Evolutionary conservation across 2,329 filamentous ascomycete genomes (phyloP).

Genomic region (Endothia cerciana): DNA sequence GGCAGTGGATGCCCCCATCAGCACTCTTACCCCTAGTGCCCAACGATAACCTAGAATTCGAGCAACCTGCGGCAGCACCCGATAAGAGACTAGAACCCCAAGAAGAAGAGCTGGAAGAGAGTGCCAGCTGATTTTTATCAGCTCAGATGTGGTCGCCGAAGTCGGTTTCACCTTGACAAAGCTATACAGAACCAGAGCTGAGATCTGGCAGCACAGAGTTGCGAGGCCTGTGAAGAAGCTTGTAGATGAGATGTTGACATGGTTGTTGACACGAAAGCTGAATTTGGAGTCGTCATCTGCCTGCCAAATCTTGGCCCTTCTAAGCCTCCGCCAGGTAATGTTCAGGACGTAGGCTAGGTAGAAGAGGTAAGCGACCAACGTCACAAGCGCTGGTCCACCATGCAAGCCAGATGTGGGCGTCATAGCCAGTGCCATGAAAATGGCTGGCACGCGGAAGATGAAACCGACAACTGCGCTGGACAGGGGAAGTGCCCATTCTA

Average conservation of each 20-base stretch:
- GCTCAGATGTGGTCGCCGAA: neutral
- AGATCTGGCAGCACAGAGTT: slow-evolving; percentile 5
- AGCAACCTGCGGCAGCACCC: neutral
- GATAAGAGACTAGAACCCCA: neutral
- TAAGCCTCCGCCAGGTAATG: slow-evolving; percentile 17
- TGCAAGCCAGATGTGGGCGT: slow-evolving; percentile 19
- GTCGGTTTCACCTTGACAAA: neutral
- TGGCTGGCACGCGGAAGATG: slow-evolving; percentile 17
- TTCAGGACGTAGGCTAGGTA: slow-evolving; percentile 23
- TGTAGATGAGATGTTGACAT: slow-evolving; percentile 11
- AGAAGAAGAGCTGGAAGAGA: neutral
- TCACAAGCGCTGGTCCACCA: slow-evolving; percentile 8
- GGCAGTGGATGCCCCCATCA: neutral
- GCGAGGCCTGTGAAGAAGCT: slow-evolving; percentile 15
- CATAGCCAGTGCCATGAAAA: slow-evolving; percentile 19
- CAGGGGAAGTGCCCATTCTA: slow-evolving; percentile 22
- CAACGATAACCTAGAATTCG: neutral
- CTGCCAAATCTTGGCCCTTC: slow-evolving; percentile 6
- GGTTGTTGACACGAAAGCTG: slow-evolving; percentile 8
- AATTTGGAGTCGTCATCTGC: slow-evolving; percentile 9
- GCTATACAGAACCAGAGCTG: slow-evolving; percentile 12
- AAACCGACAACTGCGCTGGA: slow-evolving; percentile 13
- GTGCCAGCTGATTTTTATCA: slow-evolving; percentile 8
- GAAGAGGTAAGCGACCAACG: slow-evolving; percentile 10
- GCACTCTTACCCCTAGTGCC: neutral